Conservation (phyloP, 2,329 filamentous ascomycete species). For the Rhexocercosporidium sp. region DNA sequence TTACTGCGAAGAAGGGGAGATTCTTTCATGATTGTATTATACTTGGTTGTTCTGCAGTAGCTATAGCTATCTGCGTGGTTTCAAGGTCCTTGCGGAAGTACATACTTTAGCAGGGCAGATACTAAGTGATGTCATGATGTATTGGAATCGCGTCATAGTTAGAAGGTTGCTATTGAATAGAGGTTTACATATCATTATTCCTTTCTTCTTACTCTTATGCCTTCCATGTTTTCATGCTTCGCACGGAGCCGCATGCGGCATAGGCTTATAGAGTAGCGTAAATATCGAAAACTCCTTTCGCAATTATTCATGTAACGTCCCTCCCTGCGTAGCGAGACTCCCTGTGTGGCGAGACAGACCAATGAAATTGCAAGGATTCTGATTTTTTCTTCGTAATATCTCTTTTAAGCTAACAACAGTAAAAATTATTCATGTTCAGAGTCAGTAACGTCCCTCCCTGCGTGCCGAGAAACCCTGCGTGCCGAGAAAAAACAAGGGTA, state of each 20-base stretch:
- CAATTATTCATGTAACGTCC: neutral
- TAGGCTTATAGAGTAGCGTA: neutral
- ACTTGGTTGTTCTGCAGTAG: constrained; percentile 11
- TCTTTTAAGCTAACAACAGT: too few species aligned
- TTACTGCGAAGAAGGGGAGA: neutral
- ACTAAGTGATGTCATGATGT: neutral
- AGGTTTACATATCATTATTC: neutral
- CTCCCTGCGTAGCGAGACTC: too few species aligned
- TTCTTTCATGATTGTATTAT: neutral
- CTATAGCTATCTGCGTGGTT: constrained; percentile 9
- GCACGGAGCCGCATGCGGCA: neutral
- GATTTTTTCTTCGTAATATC: too few species aligned
- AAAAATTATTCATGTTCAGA: too few species aligned
- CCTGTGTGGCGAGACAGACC: neutral
- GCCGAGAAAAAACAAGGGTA: too few species aligned
- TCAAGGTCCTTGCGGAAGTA: constrained; percentile 18
- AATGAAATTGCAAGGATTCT: neutral
- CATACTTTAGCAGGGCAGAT: constrained; percentile 12
- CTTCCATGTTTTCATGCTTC: neutral
- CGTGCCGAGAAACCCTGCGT: too few species aligned
- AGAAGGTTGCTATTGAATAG: neutral
- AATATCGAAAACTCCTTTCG: neutral
- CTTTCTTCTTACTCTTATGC: neutral
- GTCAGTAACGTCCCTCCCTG: too few species aligned
- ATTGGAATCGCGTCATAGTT: neutral